Percentiles rank a stretch among this genome's conserved stretches.
Evolutionary conservation across 352 stramenopile genomes (phyloP).

Genomic region (Phytophthora cajani): DNA sequence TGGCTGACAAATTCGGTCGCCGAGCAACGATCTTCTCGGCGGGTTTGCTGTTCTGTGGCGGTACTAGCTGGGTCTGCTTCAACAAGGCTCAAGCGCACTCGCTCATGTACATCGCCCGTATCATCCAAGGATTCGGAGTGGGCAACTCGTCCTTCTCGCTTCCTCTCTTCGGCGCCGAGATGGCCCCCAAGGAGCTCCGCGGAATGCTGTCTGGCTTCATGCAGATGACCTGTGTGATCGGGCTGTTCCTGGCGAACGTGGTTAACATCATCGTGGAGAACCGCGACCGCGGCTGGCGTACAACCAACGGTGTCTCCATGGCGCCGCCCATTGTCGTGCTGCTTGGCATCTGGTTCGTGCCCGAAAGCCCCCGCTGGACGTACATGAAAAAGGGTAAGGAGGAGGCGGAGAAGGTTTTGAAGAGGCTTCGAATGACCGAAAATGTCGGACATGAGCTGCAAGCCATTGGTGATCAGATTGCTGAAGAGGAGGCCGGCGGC

Average conservation of each 20-base stretch:
- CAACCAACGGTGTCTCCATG: slow-evolving; percentile 45
- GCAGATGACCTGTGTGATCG: slow-evolving; percentile 46
- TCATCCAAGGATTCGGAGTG: slow-evolving; percentile 46
- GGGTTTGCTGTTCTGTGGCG: slow-evolving; percentile 40
- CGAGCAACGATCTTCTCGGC: slow-evolving; percentile 41
- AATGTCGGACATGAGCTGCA: slow-evolving; percentile 43
- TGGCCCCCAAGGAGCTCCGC: slow-evolving; percentile 43
- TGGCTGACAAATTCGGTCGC: slow-evolving; percentile 41
- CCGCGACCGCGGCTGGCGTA: slow-evolving; percentile 38
- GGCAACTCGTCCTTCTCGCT: slow-evolving; percentile 45
- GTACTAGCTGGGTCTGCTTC: slow-evolving; percentile 39
- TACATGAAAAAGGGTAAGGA: slow-evolving; percentile 47
- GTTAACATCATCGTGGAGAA: slow-evolving; percentile 47
- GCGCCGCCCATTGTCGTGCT: slow-evolving; percentile 42
- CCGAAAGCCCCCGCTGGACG: slow-evolving; percentile 50
- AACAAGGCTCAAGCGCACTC: slow-evolving; percentile 27
- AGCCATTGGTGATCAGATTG: slow-evolving; percentile 46
- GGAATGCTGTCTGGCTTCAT: slow-evolving; percentile 49
- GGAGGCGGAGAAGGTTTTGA: slow-evolving; percentile 35
- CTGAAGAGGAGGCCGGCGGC: slow-evolving; percentile 31
- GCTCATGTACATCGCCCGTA: slow-evolving; percentile 37
- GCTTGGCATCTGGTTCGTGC: slow-evolving; percentile 44
- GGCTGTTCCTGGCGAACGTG: slow-evolving; percentile 43
- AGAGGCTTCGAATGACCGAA: slow-evolving; percentile 39
- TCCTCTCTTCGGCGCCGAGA: slow-evolving; percentile 46